Evolutionary conservation across 106 monocot genomes (phyloP), one percentile per base, ranked within the genome.

Genomic region (Cymbidium sinense): DNA sequence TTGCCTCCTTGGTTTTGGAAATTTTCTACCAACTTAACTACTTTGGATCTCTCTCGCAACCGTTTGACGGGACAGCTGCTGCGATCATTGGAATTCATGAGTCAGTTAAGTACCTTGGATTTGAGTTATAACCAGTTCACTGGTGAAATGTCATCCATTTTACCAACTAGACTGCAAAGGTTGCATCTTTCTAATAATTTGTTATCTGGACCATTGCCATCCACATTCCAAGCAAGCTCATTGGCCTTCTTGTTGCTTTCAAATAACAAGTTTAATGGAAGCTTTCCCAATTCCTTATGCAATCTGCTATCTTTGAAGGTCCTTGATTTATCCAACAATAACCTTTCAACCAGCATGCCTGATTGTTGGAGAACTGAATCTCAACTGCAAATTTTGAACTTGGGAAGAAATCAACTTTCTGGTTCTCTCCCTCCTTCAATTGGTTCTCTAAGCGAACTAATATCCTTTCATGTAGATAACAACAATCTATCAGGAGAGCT

Each of bases 111-210:
- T 15, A 5, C 20, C 82, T 64, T 86, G 55, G 80, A 83, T 39
- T 20, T 80, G 3, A 30, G 71, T 0, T 44, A 78, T 15, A 89
- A 86, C 55, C 21, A 64, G 20, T 50, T 89, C 21, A 81, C 78
- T 1, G 83, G 89, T 2, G 15, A 75, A 10, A 70, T 86, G 6
- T 83, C 86, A 0, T 27, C 17, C 1, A 8, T 13, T 19, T 41
- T 41, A 41, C 41, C 41, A 41, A 41, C 41, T 41, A 41, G 41
- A 8, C 9, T 41, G 41, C 41, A 41, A 41, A 4, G 41, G 41
- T 41, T 41, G 41, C 41, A 41, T 41, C 41, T 41, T 41, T 41
- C 41, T 9, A 7, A 41, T 41, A 41, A 41, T 9, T 41, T 41
- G 41, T 41, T 41, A 41, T 1, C 35, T 3, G 54, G 54, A 10